Evolutionary conservation across 768 basidiomycete species (phyloP), one percentile per base, ranked within the genome.

Genomic region (Omphalotus guepiniiformis): DNA sequence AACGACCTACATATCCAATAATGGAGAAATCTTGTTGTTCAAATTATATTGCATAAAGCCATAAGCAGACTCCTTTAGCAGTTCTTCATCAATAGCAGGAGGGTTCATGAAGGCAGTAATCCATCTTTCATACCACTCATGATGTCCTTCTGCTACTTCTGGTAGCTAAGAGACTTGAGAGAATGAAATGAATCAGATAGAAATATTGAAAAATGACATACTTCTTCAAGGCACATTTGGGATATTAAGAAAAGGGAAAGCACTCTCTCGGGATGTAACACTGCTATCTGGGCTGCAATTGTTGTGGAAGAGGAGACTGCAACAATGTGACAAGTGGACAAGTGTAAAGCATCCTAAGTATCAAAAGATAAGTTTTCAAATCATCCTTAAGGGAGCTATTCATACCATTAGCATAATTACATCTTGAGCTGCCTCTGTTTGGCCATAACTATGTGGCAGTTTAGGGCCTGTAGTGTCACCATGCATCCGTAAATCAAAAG

Each of bases 321-420:
- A 25, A 64, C 63, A 34, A 66, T 42, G 50, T 64, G 62, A 13
- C 60, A 46, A 0, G 63, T 58, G 3, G 64, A 59, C 6, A 65
- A 55, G 25, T 53, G 34, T 35, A 64, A 49, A 5, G 62, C 55
- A 53, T 60, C 58, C 64, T 66, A 45, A 23, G n/a, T 16, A 41
- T 11, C 34, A 26, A 43, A 29, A 16, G 38, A 23, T 15, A 11
- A 27, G 13, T 8, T n/a, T 13, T n/a, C 27, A 51, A 25, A 16
- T n/a, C 23, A 21, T 8, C 28, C 34, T 11, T 6, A 23, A 11
- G 8, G 15, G 4, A 18, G n/a, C 6, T 8, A 4, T 16, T 38
- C 36, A 19, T 39, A 66, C 64, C 37, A 64, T 53, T 29, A 66
- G 64, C 16, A 55, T 53, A 13, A 55, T 53, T 16, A 60, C 46